These are phyloP conservation scores for Ettlia oleoabundans DNA, from an alignment of 139 green algal genomes.

Conservation along the genomic window DNA sequence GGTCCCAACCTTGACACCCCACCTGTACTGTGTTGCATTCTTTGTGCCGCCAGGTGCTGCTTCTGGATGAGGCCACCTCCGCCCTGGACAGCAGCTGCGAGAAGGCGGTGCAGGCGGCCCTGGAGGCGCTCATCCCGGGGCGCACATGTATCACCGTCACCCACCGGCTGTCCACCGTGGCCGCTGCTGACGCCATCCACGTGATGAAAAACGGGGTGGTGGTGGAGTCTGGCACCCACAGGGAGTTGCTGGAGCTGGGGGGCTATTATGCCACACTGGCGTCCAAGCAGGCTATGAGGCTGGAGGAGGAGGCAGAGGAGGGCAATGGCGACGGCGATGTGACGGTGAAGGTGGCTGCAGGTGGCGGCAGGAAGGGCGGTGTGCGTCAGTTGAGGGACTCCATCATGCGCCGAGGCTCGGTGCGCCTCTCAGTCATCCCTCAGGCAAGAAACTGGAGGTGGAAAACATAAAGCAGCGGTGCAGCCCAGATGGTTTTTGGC, in stretches of 20 bases:
- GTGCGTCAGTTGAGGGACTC: background rate
- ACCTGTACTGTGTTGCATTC: too few species aligned
- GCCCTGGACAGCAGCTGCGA: conserved; percentile 81
- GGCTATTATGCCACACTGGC: conserved; percentile 74
- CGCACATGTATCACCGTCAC: conserved; percentile 65
- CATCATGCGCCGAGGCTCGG: conserved; percentile 20
- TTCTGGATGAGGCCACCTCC: conserved; percentile 89
- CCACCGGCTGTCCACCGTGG: conserved; percentile 69
- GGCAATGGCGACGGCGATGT: background rate
- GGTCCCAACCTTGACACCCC: too few species aligned
- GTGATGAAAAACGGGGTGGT: conserved; percentile 54
- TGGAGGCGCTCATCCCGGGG: conserved; percentile 57
- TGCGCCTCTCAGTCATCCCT: conserved; percentile 23
- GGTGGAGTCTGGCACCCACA: conserved; percentile 70
- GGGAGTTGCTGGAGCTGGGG: conserved; percentile 55
- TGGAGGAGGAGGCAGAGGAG: background rate
- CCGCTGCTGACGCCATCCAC: conserved; percentile 59
- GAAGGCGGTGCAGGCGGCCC: conserved; percentile 58
- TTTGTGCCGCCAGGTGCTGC: conserved; percentile 54
- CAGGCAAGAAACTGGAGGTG: background rate
- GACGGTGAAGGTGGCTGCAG: background rate
- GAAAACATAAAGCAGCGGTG: too few species aligned
- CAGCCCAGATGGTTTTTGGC: too few species aligned
- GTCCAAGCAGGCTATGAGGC: conserved; percentile 56
- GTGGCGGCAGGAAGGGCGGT: background rate